Conservation (phyloP, 108 stramenopile genomes). For the Cyclotella atomus region DNA sequence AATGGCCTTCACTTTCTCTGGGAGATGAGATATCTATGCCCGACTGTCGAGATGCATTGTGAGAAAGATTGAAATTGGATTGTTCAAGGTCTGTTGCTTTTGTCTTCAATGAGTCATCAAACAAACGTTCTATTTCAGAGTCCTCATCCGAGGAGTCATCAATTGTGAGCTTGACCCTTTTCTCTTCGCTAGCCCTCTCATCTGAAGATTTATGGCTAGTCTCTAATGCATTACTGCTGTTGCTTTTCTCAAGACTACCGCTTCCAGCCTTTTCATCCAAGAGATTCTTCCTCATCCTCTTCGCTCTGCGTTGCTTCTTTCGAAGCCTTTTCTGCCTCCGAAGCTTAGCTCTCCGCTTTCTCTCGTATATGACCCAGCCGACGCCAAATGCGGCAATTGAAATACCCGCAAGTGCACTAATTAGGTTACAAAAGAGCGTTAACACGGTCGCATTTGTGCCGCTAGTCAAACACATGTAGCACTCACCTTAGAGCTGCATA, state of each 20-base stretch:
- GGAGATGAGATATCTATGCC: too few species aligned
- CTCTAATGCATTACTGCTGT: not conserved
- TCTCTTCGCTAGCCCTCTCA: not conserved
- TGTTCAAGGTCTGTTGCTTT: not conserved
- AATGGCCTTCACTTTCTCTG: not conserved
- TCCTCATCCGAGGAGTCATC: not conserved
- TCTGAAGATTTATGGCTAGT: not conserved
- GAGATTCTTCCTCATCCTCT: not conserved
- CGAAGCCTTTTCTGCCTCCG: not conserved
- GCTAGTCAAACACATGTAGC: not conserved
- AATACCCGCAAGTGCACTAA: not conserved
- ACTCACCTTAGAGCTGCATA: not conserved
- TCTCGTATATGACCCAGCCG: slow-evolving; percentile 2
- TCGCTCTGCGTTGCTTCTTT: not conserved
- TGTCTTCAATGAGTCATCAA: not conserved
- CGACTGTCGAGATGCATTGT: not conserved
- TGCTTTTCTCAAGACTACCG: not conserved
- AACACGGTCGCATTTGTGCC: not conserved
- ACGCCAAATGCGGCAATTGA: not conserved
- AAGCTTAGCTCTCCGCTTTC: not conserved
- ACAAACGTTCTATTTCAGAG: not conserved
- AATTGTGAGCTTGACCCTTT: too few species aligned
- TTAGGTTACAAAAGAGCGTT: not conserved
- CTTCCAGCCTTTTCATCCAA: too few species aligned
- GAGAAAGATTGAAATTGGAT: not conserved